Evolutionary conservation across 192 early-diverging fungal species (phyloP), one percentile per base, ranked within the genome.

Genomic region (Umbelopsis sp.): DNA sequence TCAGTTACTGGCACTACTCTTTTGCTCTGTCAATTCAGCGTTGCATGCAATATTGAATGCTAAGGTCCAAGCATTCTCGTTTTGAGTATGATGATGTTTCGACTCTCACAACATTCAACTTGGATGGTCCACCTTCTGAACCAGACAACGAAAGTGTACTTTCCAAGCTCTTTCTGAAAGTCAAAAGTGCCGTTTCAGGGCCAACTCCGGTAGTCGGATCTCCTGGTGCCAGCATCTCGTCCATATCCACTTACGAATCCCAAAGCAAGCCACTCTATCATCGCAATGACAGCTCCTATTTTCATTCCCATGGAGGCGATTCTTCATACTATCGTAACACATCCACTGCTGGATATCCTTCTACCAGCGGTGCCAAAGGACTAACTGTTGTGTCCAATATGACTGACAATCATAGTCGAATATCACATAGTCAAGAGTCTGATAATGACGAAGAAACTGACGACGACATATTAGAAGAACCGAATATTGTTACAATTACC

Each of bases 141-240:
- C 36, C 71, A 34, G 74, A 77, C n/a, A 77, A 76, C 31, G 87
- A 85, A 72, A 83, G 81, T 45, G 85, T 85, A 5, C 71, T 88
- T 25, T 82, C 84, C 59, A 88, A 86, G 45, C 68, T 88, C 65
- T 85, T 86, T 70, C 82, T 81, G 22, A 79, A 80, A 17, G 83
- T 88, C 53, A 86, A 78, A 29, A 83, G 70, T 68, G 80, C 83
- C 0, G 79, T 86, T 14, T 65, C 79, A 43, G 71, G 71, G 22
- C 45, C 52, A 38, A 41, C 45, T 70, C 69, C 49, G 45, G 69
- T 41, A 53, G 49, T 51, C 21, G 49, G 32, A 34, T 62, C 56
- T 17, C 26, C 69, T 16, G 31, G 47, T 17, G 69, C 17, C 72
- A 73, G 41, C 73, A 66, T 47, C 54, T 45, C 24, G 43, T 45